Conservation (phyloP, 2,329 filamentous ascomycete species). For the Xenosphaeropsis pyriputrescens region DNA sequence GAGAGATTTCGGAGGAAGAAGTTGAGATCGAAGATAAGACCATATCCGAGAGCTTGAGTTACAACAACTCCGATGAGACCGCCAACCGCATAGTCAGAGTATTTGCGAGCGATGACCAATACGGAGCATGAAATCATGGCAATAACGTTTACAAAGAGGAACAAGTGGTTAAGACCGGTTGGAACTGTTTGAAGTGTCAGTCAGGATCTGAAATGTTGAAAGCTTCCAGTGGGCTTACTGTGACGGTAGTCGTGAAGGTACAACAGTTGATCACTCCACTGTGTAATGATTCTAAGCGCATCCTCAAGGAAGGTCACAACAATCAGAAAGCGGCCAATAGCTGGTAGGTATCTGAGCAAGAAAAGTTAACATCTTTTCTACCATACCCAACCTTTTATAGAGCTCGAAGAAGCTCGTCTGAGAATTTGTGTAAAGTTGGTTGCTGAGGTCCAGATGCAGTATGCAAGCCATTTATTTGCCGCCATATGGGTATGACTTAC, state of each 20-base stretch:
- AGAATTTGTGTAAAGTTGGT: not conserved
- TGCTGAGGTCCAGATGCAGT: not conserved
- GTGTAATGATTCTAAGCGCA: slow-evolving; percentile 86
- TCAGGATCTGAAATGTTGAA: not conserved
- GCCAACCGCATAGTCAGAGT: slow-evolving; percentile 83
- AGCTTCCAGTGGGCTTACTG: slow-evolving; percentile 39
- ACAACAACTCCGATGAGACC: slow-evolving; percentile 86
- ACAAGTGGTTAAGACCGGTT: slow-evolving; percentile 75
- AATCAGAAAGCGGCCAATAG: slow-evolving; percentile 92
- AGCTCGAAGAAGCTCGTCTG: not conserved
- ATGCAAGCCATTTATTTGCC: not conserved
- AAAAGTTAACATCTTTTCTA: slow-evolving; percentile 6
- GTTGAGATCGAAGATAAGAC: slow-evolving; percentile 96
- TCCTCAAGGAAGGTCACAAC: slow-evolving; percentile 98
- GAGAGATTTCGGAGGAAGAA: slow-evolving; percentile 99
- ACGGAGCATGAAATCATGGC: slow-evolving; percentile 72
- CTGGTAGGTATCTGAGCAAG: slow-evolving; percentile 64
- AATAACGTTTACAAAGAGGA: slow-evolving; percentile 81
- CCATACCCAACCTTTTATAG: not conserved
- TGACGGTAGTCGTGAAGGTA: slow-evolving; percentile 87
- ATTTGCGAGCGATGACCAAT: slow-evolving; percentile 81
- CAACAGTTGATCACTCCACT: slow-evolving; percentile 89
- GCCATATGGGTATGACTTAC: slow-evolving; percentile 37
- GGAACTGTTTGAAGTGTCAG: slow-evolving; percentile 47
- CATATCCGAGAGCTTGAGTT: slow-evolving; percentile 89